These are phyloP conservation scores for Glonium stellatum DNA, from an alignment of 495 filamentous ascomycete genomes.

Conservation along the genomic window DNA sequence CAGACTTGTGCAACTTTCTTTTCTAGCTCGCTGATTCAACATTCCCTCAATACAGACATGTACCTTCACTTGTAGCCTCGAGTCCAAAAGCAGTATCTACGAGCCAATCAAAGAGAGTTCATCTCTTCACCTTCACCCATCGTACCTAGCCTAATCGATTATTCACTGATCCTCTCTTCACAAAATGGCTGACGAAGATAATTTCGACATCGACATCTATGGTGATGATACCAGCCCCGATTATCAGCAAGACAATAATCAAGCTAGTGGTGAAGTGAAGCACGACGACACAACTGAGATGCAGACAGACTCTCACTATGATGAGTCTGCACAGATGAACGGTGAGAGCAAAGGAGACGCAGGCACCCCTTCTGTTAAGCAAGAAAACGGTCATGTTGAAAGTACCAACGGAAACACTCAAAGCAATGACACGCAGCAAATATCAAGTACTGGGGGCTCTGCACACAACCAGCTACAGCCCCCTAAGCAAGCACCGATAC, in stretches of 20 bases:
- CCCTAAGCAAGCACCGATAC: slow-evolving; percentile 46
- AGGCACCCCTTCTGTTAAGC: slow-evolving; percentile 14
- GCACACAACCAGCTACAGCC: slow-evolving; percentile 36
- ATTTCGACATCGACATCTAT: slow-evolving; percentile 98
- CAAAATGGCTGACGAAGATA: slow-evolving; percentile 78
- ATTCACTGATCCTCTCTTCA: background rate
- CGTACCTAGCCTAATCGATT: slow-evolving; percentile 7
- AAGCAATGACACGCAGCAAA: slow-evolving; percentile 40
- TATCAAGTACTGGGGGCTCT: slow-evolving; percentile 44
- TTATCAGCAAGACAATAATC: slow-evolving; percentile 30
- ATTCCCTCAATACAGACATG: slow-evolving; percentile 21
- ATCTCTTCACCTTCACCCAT: slow-evolving; percentile 8
- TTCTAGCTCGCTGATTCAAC: slow-evolving; percentile 18
- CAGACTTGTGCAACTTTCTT: background rate
- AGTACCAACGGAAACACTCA: slow-evolving; percentile 32
- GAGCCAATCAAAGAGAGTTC: slow-evolving; percentile 23
- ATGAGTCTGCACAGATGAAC: slow-evolving; percentile 8
- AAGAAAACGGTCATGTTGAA: slow-evolving; percentile 35
- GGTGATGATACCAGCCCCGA: slow-evolving; percentile 60
- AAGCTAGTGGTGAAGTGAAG: slow-evolving; percentile 27
- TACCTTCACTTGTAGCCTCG: slow-evolving; percentile 23
- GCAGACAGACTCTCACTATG: slow-evolving; percentile 15
- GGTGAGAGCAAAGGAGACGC: slow-evolving; percentile 1
- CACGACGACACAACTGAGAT: slow-evolving; percentile 10
- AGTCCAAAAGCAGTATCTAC: slow-evolving; percentile 24